Evolutionary conservation across 1,284 basidiomycete species (phyloP).

Genomic region (Trametes versicolor): DNA sequence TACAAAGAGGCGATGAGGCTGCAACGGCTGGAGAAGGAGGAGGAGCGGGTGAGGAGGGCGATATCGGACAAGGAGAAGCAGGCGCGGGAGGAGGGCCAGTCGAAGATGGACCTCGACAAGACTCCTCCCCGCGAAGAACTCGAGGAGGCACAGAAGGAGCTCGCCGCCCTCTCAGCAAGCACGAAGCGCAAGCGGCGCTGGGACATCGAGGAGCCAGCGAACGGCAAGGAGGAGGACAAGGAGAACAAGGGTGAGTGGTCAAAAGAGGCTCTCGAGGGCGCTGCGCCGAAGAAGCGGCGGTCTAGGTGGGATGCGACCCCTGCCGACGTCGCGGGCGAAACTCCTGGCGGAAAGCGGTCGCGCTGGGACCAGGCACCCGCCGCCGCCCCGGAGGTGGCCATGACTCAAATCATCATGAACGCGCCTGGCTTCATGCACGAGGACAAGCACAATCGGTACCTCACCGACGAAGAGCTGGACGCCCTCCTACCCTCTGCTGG

Average conservation of each 20-base stretch:
- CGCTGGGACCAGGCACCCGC: conserved; percentile 95
- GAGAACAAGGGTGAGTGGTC: conserved; percentile 73
- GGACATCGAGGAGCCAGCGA: conserved; percentile 74
- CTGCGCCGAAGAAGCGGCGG: conserved; percentile 88
- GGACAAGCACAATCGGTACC: conserved; percentile 94
- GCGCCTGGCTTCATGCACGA: conserved; percentile 84
- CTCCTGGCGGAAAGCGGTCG: conserved; percentile 83
- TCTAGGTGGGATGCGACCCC: conserved; percentile 96
- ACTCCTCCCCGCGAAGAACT: conserved; percentile 85
- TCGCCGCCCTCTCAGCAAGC: conserved; percentile 64
- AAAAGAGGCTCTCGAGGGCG: conserved; percentile 74
- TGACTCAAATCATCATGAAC: conserved; percentile 86
- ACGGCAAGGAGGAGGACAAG: conserved; percentile 66
- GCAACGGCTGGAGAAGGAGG: conserved; percentile 93
- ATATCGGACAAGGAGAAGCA: conserved; percentile 90
- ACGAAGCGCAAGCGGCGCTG: conserved; percentile 87
- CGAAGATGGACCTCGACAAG: conserved; percentile 88
- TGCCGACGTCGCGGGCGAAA: conserved; percentile 60
- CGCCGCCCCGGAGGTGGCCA: conserved; percentile 64
- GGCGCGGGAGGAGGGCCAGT: conserved; percentile 83
- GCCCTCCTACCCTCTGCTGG: conserved; percentile 88
- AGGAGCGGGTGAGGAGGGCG: conserved; percentile 83
- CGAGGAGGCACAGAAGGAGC: conserved; percentile 72
- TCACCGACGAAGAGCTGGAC: conserved; percentile 96
- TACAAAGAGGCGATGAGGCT: conserved; percentile 98